Evolutionary conservation across 106 monocot species (phyloP).

Genomic region (Cymbidium sinense): DNA sequence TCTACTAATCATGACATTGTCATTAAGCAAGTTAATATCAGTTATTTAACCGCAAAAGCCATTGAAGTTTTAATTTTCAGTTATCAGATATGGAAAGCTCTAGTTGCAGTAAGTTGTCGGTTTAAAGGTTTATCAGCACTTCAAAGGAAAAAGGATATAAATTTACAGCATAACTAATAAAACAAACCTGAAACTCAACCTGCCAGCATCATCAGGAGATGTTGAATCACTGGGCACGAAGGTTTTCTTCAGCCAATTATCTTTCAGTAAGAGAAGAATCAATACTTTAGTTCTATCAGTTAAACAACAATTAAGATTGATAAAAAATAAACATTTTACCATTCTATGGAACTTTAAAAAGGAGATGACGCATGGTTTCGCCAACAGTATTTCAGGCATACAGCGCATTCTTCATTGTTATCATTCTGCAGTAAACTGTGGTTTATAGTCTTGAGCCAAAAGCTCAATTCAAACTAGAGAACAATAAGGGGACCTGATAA

Average conservation of each 20-base stretch:
- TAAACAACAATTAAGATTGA: background rate
- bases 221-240: slow-evolving; percentile 2
- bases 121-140: no score
- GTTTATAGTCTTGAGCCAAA: background rate
- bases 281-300: background rate
- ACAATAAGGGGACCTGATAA: slow-evolving; percentile 47
- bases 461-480: background rate
- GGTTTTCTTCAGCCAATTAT: slow-evolving; percentile 7
- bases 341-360: slow-evolving; percentile 86
- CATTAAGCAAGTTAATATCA: no score
- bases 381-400: slow-evolving; percentile 72
- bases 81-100: no score
- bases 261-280: background rate
- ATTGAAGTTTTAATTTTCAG: no score
- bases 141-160: no score
- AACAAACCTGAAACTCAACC: no score
- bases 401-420: slow-evolving; percentile 55
- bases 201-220: background rate
- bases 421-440: slow-evolving; percentile 18
- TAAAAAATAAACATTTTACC: slow-evolving; percentile 16
- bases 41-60: no score
- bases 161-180: no score
- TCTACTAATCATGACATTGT: no score
- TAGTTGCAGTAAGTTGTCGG: no score
- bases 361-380: slow-evolving; percentile 76